Conservation (phyloP, 352 stramenopile genomes). For the Pythium volutum region DNA sequence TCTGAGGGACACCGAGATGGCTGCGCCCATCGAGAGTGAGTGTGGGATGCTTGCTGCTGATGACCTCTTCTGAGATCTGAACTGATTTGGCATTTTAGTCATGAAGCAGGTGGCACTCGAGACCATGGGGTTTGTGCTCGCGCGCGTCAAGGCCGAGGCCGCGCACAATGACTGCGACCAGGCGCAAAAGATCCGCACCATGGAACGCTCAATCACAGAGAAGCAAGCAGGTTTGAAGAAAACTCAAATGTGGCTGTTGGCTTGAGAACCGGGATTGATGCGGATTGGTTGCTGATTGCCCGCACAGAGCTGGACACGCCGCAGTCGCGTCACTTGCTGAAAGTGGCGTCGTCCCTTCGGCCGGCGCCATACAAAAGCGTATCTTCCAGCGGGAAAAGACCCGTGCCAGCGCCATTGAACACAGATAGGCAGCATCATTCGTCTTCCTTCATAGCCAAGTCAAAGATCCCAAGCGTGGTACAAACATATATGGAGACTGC, state of each 20-base stretch:
- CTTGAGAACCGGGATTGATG: neutral
- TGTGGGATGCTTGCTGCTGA: neutral
- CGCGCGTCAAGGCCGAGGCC: conserved; percentile 46
- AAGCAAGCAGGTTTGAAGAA: conserved; percentile 10
- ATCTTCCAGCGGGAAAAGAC: too few relatives aligned
- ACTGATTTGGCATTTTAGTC: neutral
- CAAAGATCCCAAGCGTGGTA: conserved; percentile 17
- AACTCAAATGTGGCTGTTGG: too few relatives aligned
- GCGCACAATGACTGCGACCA: conserved; percentile 42
- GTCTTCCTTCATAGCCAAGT: neutral
- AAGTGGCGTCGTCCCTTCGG: neutral
- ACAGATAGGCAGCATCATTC: neutral
- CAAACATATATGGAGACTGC: conserved; percentile 13
- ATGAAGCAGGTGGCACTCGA: conserved; percentile 53
- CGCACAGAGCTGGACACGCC: conserved; percentile 11
- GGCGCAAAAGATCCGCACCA: conserved; percentile 1
- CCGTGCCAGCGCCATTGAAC: neutral
- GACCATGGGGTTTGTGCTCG: conserved; percentile 47
- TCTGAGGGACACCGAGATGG: conserved; percentile 30
- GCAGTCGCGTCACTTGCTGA: neutral
- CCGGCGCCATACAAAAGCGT: neutral
- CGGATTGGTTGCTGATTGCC: neutral
- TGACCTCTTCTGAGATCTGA: neutral
- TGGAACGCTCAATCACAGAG: conserved; percentile 9
- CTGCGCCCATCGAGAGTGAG: conserved; percentile 27